Evolutionary conservation across 2,329 filamentous ascomycete species (phyloP).

Genomic region (Aspergillus sp.): DNA sequence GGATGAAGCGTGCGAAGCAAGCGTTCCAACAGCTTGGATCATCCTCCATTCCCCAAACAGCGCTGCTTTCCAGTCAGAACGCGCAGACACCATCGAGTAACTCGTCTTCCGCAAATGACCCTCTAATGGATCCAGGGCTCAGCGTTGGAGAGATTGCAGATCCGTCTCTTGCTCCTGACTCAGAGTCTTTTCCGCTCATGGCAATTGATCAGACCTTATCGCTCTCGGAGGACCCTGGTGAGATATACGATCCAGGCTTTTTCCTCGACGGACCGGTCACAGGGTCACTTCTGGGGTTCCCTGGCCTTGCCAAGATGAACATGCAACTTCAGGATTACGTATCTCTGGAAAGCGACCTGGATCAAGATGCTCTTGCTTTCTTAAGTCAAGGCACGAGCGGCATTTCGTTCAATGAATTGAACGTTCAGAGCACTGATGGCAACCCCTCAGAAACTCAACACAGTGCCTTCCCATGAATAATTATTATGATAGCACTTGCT

Average conservation of each 20-base stretch:
- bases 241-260: background rate
- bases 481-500: background rate
- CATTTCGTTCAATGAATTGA: background rate
- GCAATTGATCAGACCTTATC: background rate
- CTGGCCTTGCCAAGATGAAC: background rate
- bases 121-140: background rate
- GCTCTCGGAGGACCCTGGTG: background rate
- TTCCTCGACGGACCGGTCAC: background rate
- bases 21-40: background rate
- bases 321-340: background rate
- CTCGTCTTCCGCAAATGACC: background rate
- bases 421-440: too few relatives aligned
- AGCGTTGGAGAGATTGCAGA: background rate
- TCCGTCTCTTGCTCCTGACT: background rate
- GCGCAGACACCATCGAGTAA: background rate
- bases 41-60: background rate
- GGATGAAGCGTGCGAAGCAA: slow-evolving; percentile 4
- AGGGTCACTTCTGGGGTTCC: background rate
- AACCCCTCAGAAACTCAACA: background rate
- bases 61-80: background rate
- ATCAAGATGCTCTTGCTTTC: background rate
- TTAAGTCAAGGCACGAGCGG: background rate
- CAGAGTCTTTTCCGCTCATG: background rate
- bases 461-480: background rate
- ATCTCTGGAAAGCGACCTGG: background rate